These are phyloP conservation scores for Aspergillus ibericus DNA, from an alignment of 2,329 filamentous ascomycete species.

Conservation along the genomic window DNA sequence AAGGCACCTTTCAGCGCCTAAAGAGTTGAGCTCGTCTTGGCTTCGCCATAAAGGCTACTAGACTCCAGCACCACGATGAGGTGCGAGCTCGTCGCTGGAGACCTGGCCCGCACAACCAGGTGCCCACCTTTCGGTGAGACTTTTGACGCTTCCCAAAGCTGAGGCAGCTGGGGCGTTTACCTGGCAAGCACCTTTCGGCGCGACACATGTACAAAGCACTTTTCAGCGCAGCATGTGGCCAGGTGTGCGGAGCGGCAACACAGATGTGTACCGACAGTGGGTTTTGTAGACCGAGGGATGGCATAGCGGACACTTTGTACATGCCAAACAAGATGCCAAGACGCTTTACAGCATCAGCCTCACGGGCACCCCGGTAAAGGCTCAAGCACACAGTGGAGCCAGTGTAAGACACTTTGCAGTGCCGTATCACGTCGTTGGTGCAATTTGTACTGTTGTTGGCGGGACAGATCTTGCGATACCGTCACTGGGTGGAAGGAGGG, in stretches of 20 bases:
- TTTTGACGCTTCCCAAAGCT: background rate
- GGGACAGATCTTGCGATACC: too few species aligned
- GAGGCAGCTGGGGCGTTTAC: background rate
- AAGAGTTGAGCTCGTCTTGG: conserved; percentile 3
- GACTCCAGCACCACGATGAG: conserved; percentile 13
- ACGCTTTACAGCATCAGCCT: too few species aligned
- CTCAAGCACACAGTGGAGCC: too few species aligned
- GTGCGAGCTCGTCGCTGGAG: conserved; percentile 13
- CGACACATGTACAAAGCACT: too few species aligned
- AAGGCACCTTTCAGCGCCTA: background rate
- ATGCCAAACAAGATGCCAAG: too few species aligned
- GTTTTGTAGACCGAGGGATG: background rate
- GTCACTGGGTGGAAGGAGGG: too few species aligned
- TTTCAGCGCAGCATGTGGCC: background rate
- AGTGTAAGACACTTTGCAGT: too few species aligned
- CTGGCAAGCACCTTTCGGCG: background rate
- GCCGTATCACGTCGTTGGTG: too few species aligned
- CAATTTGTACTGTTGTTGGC: too few species aligned
- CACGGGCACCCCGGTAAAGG: too few species aligned
- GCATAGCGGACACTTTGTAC: background rate
- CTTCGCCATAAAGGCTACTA: conserved; percentile 8
- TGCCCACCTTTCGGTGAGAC: background rate
- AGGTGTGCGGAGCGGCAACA: background rate
- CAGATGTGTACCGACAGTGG: background rate
- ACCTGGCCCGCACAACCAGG: background rate